Evolutionary conservation across 2,329 filamentous ascomycete genomes (phyloP), one percentile per base, ranked within the genome.

Genomic region (Dactylellina drechsleri): DNA sequence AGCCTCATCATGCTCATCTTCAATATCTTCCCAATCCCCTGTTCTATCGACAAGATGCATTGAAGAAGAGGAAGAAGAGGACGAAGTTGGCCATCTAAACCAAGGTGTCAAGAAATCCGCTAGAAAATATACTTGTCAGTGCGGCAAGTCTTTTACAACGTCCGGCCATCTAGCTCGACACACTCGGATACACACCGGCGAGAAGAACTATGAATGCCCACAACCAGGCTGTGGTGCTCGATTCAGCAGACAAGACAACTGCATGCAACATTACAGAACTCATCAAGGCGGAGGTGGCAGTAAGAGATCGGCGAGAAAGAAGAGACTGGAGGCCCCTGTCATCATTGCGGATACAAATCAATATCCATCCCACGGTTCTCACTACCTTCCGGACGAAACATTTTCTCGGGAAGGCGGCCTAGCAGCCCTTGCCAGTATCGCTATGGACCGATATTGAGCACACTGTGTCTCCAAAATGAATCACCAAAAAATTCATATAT

Each of bases 91-190:
- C 18, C 49, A 31, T n/a, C 26, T 64, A 28, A 65, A 53, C 3
- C 64, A 49, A 20, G 65, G 58, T 16, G 53, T 75, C 31, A 75
- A 75, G 41, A 75, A 75, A 31, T 68, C 71, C 2, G 61, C 54
- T 7, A 68, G 71, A 28, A 72, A 71, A 62, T 79, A 92, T 77
- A 86, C 86, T 60, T 90, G 88, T 78, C 87, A 88, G 47, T 94
- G 91, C 83, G 87, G 87, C 79, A 92, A 92, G 83, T 92, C 88
- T 10, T 94, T 94, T 81, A 93, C 91, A 71, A 94, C 91, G 1
- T 93, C 91, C 0, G 91, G 91, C 50, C 91, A 94, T 79, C 91
- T 92, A n/a, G 92, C 91, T 50, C 89, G 91, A 47, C 91, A 94
- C 81, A 91, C 91, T 73, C 93, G 93, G 82, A 93, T 92, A 80